A percentile compares a stretch with the other conserved stretches of the same genome.
phyloP scores from a whole-genome alignment of 352 stramenopile genomes.

The Blastocystis sp. region DNA sequence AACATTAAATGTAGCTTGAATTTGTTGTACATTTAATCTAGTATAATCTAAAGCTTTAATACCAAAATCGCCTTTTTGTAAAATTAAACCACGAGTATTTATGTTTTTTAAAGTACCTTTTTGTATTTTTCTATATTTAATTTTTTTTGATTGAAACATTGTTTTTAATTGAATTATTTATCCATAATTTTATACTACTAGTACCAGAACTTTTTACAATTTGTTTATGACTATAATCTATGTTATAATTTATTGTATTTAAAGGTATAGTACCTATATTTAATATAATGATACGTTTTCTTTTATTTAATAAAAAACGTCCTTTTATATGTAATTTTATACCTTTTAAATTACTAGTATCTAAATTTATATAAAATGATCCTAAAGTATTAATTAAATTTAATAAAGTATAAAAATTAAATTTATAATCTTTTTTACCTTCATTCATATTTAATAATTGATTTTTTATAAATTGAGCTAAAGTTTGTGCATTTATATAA shows the following conservation, averaged over 20 bases:
- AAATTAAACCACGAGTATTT: not conserved
- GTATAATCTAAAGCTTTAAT: conserved; percentile 33
- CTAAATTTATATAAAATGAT: too few species aligned
- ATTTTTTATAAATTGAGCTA: too few species aligned
- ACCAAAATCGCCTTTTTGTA: conserved; percentile 2
- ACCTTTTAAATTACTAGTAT: conserved; percentile 28
- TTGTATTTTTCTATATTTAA: conserved; percentile 40
- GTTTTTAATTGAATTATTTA: conserved; percentile 33
- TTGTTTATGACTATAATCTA: conserved; percentile 30
- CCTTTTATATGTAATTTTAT: conserved; percentile 39
- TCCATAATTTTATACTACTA: conserved; percentile 36
- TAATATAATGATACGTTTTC: conserved; percentile 23
- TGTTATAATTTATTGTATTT: conserved; percentile 38
- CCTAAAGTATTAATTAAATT: too few species aligned
- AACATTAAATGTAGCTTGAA: conserved; percentile 24
- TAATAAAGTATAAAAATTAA: too few species aligned
- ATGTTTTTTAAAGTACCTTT: conserved; percentile 16
- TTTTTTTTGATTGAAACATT: conserved; percentile 36
- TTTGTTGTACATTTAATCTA: conserved; percentile 27
- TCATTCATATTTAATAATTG: too few species aligned
- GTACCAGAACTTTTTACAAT: conserved; percentile 24
- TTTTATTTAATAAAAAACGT: conserved; percentile 39
- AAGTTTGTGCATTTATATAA: too few species aligned
- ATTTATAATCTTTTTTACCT: too few species aligned
- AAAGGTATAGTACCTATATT: conserved; percentile 28